Evolutionary conservation across 306 rosid species (phyloP).

Genomic region (Vachellia collinsii): DNA sequence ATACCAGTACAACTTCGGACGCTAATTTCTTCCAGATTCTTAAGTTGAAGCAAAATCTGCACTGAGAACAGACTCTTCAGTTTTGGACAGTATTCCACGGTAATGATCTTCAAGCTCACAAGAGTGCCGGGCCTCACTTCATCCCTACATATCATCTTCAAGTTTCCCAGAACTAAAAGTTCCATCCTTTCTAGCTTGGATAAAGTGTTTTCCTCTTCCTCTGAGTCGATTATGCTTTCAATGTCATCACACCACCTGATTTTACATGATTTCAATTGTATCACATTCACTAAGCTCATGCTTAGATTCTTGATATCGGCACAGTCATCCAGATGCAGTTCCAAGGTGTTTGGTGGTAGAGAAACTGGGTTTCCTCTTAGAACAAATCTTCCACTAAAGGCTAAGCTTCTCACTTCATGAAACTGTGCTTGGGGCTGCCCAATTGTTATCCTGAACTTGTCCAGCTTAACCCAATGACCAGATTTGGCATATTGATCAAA

Average conservation of each 20-base stretch:
- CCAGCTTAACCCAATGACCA: neutral
- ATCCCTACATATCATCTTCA: slow-evolving; percentile 5
- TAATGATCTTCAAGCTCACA: neutral
- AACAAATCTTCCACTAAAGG: neutral
- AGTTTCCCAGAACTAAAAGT: slow-evolving; percentile 8
- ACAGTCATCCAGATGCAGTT: slow-evolving; percentile 1
- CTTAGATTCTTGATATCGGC: neutral
- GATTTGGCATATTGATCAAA: slow-evolving; percentile 16
- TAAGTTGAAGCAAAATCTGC: slow-evolving; percentile 3
- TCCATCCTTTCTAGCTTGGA: neutral
- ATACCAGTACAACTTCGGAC: neutral
- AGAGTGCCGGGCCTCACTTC: neutral
- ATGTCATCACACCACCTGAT: slow-evolving; percentile 4
- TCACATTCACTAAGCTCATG: neutral
- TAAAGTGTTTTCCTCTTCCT: neutral
- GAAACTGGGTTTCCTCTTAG: neutral
- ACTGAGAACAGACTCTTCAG: slow-evolving; percentile 1
- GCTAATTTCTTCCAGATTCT: neutral
- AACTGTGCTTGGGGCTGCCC: slow-evolving; percentile 6
- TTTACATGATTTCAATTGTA: neutral
- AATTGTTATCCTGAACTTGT: slow-evolving; percentile 1
- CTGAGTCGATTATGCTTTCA: neutral
- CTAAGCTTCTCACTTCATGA: neutral
- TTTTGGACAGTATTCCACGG: slow-evolving; percentile 9
- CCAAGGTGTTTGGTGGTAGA: slow-evolving; percentile 12